These are phyloP conservation scores for Leucosporidium creatinivorum DNA, from an alignment of 768 basidiomycete species.

Conservation along the genomic window DNA sequence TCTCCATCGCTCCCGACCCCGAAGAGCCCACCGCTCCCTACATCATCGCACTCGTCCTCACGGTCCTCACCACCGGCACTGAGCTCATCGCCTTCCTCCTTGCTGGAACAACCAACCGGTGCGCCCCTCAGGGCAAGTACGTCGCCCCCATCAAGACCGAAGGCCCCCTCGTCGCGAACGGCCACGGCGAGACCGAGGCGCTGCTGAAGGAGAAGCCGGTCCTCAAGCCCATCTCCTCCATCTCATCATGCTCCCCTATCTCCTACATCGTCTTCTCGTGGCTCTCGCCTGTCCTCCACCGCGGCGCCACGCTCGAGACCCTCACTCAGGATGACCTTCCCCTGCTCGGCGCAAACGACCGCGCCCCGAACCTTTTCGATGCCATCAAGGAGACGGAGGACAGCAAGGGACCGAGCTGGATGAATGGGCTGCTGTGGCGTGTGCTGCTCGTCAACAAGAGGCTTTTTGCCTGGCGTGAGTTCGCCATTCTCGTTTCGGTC, in stretches of 20 bases:
- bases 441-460: slow-evolving; percentile 14
- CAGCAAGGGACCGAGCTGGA: slow-evolving; percentile 3
- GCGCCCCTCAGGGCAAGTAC: slow-evolving; percentile 6
- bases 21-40: neutral
- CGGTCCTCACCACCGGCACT: neutral
- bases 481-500: neutral
- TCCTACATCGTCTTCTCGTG: slow-evolving; percentile 23
- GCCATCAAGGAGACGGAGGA: slow-evolving; percentile 5
- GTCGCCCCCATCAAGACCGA: neutral
- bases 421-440: slow-evolving; percentile 27
- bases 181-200: neutral
- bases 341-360: slow-evolving; percentile 5
- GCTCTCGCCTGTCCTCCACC: slow-evolving; percentile 19
- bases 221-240: neutral
- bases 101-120: slow-evolving; percentile 12
- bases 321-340: slow-evolving; percentile 16
- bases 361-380: slow-evolving; percentile 21
- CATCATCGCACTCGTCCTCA: slow-evolving; percentile 6
- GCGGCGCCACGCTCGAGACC: neutral
- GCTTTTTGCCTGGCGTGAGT: slow-evolving; percentile 23
- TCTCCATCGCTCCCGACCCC: slow-evolving; percentile 11
- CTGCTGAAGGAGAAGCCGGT: neutral
- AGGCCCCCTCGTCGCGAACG: neutral
- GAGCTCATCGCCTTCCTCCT: slow-evolving; percentile 8
- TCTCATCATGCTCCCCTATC: slow-evolving; percentile 17